Base-by-base conservation (phyloP, 1,139 yeast species). In the Yamadazyma atlantica region DNA sequence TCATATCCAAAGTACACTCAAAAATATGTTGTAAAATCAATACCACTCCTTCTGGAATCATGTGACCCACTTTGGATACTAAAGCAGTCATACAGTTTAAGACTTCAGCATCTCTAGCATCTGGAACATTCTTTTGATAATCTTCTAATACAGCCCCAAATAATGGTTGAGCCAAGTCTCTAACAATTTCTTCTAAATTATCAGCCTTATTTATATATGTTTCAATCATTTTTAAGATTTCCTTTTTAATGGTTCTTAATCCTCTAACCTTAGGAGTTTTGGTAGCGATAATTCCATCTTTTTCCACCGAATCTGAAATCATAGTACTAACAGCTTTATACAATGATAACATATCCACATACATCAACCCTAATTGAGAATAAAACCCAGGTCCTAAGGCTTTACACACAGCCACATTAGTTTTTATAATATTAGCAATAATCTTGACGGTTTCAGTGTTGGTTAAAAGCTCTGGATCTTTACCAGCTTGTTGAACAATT, bases 71-170 rank as follows among this genome's bases (percentile, higher is more conserved):
- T 58, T 89, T 83, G 25, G 80, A 70, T 16, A 92, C 94, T 45
- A 94, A 78, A 1, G 96, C 89, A 13, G 96, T 82, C 80, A 92
- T 84, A 75, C 97, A 89, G 63, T 86, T 87, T 58, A 92, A 75
- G 3, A 92, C 98, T 66, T 94, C 98, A 4, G 97, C 96, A 66
- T 94, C 98, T 57, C 98, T 82, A 6, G 97, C 96, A 66, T 88
- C 96, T 4, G 98, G 95, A 26, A 89, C 96, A 55, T 87, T 87
- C 14, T 80, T 70, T 54, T 80, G 80, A 65, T 94, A 94, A 62
- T 94, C 99, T 46, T 86, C 94, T 49, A 94, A 75, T 13, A 89
- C 94, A 0, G 97, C 89, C 30, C 78, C 77, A 51, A 94, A 77
- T 53, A 94, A 69, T 33, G 95, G 95, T 49, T 87, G 88, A 3